Evolutionary conservation across 495 filamentous ascomycete species (phyloP).

Genomic region (Penicillium samsonianum): DNA sequence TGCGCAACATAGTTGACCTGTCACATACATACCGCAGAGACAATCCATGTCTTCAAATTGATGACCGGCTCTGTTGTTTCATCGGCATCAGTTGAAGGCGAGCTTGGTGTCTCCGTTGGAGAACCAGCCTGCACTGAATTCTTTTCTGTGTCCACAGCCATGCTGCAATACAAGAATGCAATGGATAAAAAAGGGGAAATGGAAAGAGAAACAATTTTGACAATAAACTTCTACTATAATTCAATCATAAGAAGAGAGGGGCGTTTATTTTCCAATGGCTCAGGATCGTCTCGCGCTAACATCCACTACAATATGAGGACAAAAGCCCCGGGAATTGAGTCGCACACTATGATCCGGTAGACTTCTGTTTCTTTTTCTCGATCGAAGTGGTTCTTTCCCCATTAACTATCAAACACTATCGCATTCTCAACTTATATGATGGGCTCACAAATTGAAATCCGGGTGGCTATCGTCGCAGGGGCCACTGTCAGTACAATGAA

Average conservation of each 20-base stretch:
- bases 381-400: not conserved
- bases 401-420: not conserved
- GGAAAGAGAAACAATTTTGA: not conserved
- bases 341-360: too few species aligned
- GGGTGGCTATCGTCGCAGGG: conserved; percentile 26
- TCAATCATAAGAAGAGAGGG: not conserved
- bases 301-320: not conserved
- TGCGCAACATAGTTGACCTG: not conserved
- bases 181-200: not conserved
- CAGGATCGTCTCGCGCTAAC: conserved; percentile 7
- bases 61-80: conserved; percentile 21
- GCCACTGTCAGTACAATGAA: conserved; percentile 26
- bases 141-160: conserved; percentile 19
- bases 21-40: conserved; percentile 19
- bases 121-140: conserved; percentile 6
- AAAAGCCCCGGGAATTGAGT: not conserved
- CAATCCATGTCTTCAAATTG: conserved; percentile 30
- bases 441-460: conserved; percentile 17
- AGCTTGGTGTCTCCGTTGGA: conserved; percentile 11
- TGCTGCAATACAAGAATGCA: not conserved
- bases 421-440: conserved; percentile 2
- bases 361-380: not conserved
- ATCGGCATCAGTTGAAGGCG: conserved; percentile 5
- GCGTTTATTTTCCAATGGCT: not conserved
- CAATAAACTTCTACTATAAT: not conserved